Evolutionary conservation across 345 rosid genomes (phyloP).

Genomic region (Pelargonium nanum): DNA sequence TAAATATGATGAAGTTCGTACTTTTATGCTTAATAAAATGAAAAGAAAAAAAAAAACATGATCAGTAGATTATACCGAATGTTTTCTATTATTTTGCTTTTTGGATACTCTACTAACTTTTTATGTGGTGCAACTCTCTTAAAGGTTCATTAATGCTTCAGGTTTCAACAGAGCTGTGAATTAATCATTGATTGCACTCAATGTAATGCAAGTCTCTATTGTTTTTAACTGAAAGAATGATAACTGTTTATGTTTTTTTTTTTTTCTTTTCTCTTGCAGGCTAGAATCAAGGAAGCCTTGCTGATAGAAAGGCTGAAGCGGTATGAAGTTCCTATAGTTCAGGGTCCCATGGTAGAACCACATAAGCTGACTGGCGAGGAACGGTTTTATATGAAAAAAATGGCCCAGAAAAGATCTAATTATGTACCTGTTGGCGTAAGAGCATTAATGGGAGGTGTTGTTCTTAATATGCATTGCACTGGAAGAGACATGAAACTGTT

Average conservation of each 20-base stretch:
- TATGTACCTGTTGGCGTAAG: conserved; percentile 64
- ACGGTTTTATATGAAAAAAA: conserved; percentile 64
- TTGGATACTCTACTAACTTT: neutral
- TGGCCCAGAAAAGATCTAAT: conserved; percentile 81
- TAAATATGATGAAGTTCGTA: neutral
- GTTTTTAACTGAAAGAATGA: neutral
- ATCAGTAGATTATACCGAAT: too few relatives aligned
- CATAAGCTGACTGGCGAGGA: conserved; percentile 78
- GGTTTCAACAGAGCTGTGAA: neutral
- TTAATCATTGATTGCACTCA: neutral
- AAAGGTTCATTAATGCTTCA: neutral
- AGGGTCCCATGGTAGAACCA: conserved; percentile 74
- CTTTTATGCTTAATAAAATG: neutral
- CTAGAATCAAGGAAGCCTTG: conserved; percentile 72
- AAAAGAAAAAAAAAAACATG: neutral
- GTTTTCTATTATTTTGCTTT: neutral
- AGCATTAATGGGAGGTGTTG: conserved; percentile 85
- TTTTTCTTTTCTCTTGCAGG: conserved; percentile 25
- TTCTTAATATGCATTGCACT: conserved; percentile 94
- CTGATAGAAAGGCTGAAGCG: conserved; percentile 72
- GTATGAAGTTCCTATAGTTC: conserved; percentile 67
- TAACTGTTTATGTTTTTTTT: neutral
- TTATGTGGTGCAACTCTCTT: neutral
- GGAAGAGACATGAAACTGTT: conserved; percentile 94
- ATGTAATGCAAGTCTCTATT: neutral